Percentiles rank a stretch among this genome's conserved stretches.
phyloP scores from a whole-genome alignment of 768 basidiomycete species.

The Lactarius trivialis region DNA sequence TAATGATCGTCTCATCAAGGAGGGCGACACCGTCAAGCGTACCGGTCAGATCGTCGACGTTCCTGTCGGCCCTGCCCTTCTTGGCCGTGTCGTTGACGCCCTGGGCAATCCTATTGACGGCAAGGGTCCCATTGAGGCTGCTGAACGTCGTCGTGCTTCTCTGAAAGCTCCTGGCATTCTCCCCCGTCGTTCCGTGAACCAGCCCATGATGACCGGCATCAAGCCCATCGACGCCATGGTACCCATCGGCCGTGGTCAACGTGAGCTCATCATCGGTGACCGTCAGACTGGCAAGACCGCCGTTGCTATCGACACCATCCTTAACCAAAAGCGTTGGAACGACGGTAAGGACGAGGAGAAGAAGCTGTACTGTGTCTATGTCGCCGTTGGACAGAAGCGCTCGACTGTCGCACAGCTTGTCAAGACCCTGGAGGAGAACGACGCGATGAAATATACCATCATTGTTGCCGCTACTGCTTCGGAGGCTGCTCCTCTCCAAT shows the following conservation, averaged over 20 bases:
- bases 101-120: conserved; percentile 99
- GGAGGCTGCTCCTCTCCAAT: conserved; percentile 98
- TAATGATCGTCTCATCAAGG: conserved; percentile 97
- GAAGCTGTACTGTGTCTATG: conserved; percentile 99
- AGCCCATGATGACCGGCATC: conserved; percentile 99
- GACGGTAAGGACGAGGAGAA: conserved; percentile 93
- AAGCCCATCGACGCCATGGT: conserved; percentile 99
- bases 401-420: conserved; percentile 99
- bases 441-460: conserved; percentile 99
- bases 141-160: conserved; percentile 93
- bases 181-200: conserved; percentile 98
- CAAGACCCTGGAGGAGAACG: conserved; percentile 99
- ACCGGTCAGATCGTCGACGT: conserved; percentile 99
- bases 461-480: conserved; percentile 99
- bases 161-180: conserved; percentile 99
- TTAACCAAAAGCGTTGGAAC: conserved; percentile 99
- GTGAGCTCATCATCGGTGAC: conserved; percentile 99
- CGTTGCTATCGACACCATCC: conserved; percentile 99
- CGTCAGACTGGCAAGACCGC: conserved; percentile 99
- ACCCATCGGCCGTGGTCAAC: conserved; percentile 99
- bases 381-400: conserved; percentile 98
- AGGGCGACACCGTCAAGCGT: conserved; percentile 99
- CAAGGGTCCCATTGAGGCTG: conserved; percentile 92
- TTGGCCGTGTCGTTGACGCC: conserved; percentile 99
- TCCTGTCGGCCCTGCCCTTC: conserved; percentile 92